Evolutionary conservation across 148 eudicot genomes (phyloP).

Genomic region (Chenopodium album): DNA sequence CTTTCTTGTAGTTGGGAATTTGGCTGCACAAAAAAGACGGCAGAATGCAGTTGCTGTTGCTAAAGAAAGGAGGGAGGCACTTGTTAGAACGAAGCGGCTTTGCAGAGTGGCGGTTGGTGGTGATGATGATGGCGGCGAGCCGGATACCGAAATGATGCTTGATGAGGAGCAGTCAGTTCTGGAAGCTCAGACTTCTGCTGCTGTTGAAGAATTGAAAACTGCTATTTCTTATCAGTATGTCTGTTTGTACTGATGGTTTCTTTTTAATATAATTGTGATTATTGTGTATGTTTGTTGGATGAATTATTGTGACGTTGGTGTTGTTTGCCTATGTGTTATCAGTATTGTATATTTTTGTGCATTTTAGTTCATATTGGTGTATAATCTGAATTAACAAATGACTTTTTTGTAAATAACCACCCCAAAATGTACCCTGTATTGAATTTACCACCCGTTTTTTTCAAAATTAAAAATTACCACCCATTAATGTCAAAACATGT

Average conservation of each 20-base stretch:
- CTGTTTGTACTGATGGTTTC: not conserved
- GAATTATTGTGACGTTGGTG: not conserved
- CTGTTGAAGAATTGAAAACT: constrained; percentile 72
- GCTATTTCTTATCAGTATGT: constrained; percentile 62
- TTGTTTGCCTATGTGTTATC: not conserved
- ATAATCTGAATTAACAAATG: too few species aligned
- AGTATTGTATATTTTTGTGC: not conserved
- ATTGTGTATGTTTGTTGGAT: not conserved
- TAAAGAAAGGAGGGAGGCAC: constrained; percentile 85
- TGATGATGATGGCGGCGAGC: constrained; percentile 39
- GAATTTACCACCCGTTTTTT: too few species aligned
- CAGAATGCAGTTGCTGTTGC: constrained; percentile 73
- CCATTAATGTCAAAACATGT: too few species aligned
- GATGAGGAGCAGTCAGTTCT: constrained; percentile 77
- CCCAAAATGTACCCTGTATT: too few species aligned
- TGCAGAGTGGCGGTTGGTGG: constrained; percentile 69
- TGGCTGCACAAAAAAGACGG: constrained; percentile 64
- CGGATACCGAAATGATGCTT: constrained; percentile 64
- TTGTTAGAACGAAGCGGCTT: constrained; percentile 80
- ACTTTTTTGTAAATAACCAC: too few species aligned
- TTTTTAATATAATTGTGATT: not conserved
- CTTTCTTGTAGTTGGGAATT: constrained; percentile 65
- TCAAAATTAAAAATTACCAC: too few species aligned
- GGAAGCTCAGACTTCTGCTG: constrained; percentile 70
- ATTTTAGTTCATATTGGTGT: too few species aligned